These are phyloP conservation scores for Auricularia heimuer DNA, from an alignment of 768 basidiomycete genomes.

Conservation along the genomic window DNA sequence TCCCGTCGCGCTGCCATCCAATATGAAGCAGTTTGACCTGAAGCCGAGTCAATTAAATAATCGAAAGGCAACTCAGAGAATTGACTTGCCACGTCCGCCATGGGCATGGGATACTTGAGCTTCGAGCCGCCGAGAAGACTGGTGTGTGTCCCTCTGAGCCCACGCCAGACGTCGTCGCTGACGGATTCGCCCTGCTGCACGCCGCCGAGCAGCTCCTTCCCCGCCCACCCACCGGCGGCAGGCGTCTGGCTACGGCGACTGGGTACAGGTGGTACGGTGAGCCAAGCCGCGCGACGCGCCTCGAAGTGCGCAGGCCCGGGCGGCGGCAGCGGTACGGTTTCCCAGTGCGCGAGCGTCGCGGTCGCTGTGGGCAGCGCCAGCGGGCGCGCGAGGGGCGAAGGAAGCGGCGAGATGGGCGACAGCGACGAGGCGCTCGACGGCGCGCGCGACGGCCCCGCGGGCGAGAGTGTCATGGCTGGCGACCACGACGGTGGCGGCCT, in stretches of 20 bases:
- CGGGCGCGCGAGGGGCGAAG: not conserved
- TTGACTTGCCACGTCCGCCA: conserved; percentile 39
- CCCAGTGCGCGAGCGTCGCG: not conserved
- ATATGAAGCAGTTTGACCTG: conserved; percentile 67
- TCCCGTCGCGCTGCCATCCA: conserved; percentile 66
- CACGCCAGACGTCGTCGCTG: conserved; percentile 45
- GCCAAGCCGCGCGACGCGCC: conserved; percentile 57
- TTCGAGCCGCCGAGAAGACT: conserved; percentile 47
- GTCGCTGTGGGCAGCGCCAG: not conserved
- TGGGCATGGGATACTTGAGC: conserved; percentile 52
- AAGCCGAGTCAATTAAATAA: not conserved
- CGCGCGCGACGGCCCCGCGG: not conserved
- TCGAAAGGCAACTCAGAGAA: not conserved
- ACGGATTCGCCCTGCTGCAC: conserved; percentile 35
- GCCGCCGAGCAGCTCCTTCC: conserved; percentile 31
- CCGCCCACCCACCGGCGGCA: conserved; percentile 27
- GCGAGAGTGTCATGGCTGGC: no score
- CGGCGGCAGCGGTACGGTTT: conserved; percentile 31
- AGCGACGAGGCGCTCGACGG: not conserved
- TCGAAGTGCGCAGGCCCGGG: conserved; percentile 57
- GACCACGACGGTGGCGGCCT: no score
- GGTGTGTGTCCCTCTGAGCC: conserved; percentile 52
- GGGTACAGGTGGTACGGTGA: conserved; percentile 23
- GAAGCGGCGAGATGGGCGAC: not conserved
- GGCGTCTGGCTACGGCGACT: conserved; percentile 21